Conservation (phyloP, 1,284 basidiomycete genomes). For the Trametes hirsuta region DNA sequence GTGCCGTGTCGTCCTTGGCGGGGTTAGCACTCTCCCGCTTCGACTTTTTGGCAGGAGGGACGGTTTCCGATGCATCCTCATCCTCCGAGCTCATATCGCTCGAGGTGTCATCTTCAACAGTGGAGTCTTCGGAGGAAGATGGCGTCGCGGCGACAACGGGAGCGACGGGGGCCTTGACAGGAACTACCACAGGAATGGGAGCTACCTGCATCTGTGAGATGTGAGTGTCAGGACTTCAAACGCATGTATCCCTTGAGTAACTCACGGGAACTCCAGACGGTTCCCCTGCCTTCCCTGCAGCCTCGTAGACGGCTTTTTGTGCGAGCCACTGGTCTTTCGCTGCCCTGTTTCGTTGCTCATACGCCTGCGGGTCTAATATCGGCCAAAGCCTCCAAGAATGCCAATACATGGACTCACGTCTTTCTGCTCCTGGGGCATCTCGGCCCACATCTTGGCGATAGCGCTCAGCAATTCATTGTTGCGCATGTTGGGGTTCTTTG, state of each 20-base stretch:
- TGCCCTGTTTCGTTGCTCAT: constrained; percentile 39
- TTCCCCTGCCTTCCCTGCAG: constrained; percentile 14
- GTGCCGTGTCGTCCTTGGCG: constrained; percentile 14
- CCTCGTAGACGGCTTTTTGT: constrained; percentile 38
- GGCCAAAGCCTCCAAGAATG: background rate
- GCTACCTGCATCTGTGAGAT: background rate
- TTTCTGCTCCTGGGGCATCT: constrained; percentile 70
- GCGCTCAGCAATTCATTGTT: constrained; percentile 76
- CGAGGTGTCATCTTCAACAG: constrained; percentile 38
- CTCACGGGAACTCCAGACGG: constrained; percentile 18
- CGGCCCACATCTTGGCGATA: constrained; percentile 78
- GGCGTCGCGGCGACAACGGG: constrained; percentile 20
- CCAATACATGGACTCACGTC: constrained; percentile 52
- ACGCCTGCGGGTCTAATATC: constrained; percentile 31
- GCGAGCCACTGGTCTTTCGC: constrained; percentile 41
- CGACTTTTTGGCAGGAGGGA: constrained; percentile 25
- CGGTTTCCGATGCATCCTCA: constrained; percentile 26
- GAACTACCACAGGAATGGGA: constrained; percentile 22
- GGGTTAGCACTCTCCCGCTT: constrained; percentile 23
- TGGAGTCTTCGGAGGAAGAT: constrained; percentile 29
- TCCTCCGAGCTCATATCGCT: constrained; percentile 31
- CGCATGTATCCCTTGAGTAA: background rate
- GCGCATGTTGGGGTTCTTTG: constrained; percentile 62
- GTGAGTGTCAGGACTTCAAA: constrained; percentile 2
- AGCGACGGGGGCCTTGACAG: constrained; percentile 15